Conservation (phyloP, 441 rosid genomes). For the Eruca vesicaria region DNA sequence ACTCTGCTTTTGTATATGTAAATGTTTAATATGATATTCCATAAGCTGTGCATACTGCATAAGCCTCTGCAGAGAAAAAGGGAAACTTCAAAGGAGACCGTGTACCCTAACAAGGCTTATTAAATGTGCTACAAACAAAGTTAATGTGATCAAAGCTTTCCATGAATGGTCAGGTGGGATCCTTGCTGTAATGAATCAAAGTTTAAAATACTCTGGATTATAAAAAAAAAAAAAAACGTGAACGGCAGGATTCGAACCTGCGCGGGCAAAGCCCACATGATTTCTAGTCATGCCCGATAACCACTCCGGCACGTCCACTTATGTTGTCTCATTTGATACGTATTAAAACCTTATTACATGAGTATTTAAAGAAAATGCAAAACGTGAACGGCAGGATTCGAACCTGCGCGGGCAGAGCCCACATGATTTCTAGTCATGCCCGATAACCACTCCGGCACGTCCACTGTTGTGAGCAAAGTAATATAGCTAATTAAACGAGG, state of each 20-base stretch:
- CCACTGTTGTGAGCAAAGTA: constrained; percentile 12
- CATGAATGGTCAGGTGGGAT: too few relatives aligned
- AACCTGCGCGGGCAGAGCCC: constrained; percentile 98
- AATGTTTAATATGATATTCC: neutral
- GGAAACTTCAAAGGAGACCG: neutral
- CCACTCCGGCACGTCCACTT: constrained; percentile 69
- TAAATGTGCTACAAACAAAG: neutral
- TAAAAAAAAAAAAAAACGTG: constrained; percentile 40
- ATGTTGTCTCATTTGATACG: neutral
- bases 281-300: constrained; percentile 92
- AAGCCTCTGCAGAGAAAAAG: neutral
- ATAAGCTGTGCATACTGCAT: neutral
- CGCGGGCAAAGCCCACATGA: constrained; percentile 54
- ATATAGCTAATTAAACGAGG: neutral
- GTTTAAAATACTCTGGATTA: neutral
- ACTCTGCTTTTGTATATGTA: neutral
- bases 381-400: constrained; percentile 90
- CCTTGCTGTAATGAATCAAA: too few relatives aligned
- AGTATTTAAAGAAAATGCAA: neutral
- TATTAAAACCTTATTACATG: neutral
- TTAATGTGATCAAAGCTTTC: too few relatives aligned
- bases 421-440: constrained; percentile 97
- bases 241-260: constrained; percentile 98
- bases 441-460: constrained; percentile 75
- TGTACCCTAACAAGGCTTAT: neutral